phyloP scores from a whole-genome alignment of 345 rosid genomes.

The Brassica cretica region DNA sequence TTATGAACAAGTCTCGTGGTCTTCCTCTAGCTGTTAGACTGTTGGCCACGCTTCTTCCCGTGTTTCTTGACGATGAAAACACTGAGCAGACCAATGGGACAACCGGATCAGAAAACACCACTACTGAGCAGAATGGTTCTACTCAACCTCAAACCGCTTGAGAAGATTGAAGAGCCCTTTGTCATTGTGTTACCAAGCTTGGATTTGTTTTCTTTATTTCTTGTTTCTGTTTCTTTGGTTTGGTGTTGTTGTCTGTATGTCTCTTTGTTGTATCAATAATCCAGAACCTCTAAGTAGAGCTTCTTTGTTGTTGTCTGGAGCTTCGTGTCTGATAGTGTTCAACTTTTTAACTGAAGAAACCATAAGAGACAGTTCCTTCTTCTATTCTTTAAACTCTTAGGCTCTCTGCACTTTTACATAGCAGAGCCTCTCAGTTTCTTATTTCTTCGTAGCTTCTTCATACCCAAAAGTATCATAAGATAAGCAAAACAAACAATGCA shows the following conservation, averaged over 20 bases:
- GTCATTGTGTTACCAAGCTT: not conserved
- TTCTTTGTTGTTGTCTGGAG: not conserved
- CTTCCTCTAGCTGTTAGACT: conserved; percentile 43
- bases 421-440: too few relatives aligned
- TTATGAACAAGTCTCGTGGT: conserved; percentile 48
- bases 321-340: too few relatives aligned
- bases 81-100: not conserved
- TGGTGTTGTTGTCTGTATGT: not conserved
- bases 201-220: not conserved
- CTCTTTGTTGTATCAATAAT: conserved; percentile 9
- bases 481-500: too few relatives aligned
- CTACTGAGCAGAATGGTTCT: not conserved
- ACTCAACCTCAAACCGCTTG: not conserved
- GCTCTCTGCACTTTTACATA: too few relatives aligned
- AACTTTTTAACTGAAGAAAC: too few relatives aligned
- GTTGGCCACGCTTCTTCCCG: conserved; percentile 33
- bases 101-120: not conserved
- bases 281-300: not conserved
- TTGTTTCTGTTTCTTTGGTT: not conserved
- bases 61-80: conserved; percentile 21
- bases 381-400: too few relatives aligned
- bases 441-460: too few relatives aligned
- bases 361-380: too few relatives aligned
- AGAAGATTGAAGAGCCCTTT: not conserved
- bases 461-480: too few relatives aligned